Base-by-base conservation (phyloP, 2,329 filamentous ascomycete species). In the Cadophora sp. region DNA sequence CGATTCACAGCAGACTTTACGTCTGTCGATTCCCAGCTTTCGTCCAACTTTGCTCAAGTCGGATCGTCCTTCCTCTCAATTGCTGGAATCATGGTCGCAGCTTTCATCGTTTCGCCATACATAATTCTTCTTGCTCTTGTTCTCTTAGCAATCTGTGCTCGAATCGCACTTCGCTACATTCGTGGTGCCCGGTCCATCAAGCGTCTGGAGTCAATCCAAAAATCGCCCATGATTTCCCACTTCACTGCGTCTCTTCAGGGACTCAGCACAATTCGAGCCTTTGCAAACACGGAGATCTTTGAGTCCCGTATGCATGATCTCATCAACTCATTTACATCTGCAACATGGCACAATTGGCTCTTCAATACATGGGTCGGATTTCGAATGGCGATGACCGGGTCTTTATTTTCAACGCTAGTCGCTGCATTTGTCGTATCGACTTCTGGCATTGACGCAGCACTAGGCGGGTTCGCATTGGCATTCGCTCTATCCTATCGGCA, bases 1-100 rank as follows among this genome's bases (percentile, higher is more conserved):
- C 85, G 92, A 1, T 93, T 94, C 76, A 93, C 91, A 0, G 83
- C 89, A 2, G 92, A 95, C 78, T 94, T 95, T 77, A 87, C 89
- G 72, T 84, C 88, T 47, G 85, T 94, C 59, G 92, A 95, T 78
- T 88, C 85, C 7, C 83, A 86, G 43, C 80, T 94, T 59, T 86
- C 88, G 8, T 85, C 86, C 70, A 86, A 91, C 58, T 77, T 93
- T 68, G 84, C 83, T 6, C 87, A 89, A 71, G 83, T 87, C 30
- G 59, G 41, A 79, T 86, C 30, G 84, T 84, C 73, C 84, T 88
- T 24, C 72, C 86, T n/a, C 80, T 94, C 48, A 4, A 81, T 94
- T 0, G 65, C 89, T 7, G 89, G 89, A 0, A 86, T 94, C 16
- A 84, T 92, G 62, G 81, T 89, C 56, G 90, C 91, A 4, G 89